Conservation (phyloP, 148 eudicot species). For the Fagopyrum esculentum region DNA sequence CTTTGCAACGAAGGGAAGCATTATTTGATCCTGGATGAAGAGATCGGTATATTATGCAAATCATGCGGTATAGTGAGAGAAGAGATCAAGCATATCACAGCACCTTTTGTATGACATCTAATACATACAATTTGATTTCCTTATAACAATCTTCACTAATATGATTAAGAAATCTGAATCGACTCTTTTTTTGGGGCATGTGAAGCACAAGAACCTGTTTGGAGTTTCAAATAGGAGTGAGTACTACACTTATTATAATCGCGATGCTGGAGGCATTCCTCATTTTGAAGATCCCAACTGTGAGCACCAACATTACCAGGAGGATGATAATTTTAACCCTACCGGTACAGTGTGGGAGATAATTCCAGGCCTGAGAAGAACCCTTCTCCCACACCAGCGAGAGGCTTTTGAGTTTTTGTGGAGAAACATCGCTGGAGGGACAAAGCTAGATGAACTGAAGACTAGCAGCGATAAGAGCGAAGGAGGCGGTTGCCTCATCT, state of each 20-base stretch:
- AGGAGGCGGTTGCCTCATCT: conserved; percentile 80
- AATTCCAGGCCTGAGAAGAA: conserved; percentile 38
- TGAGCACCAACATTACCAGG: conserved; percentile 5
- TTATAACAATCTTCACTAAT: too few species aligned
- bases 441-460: conserved; percentile 34
- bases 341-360: conserved; percentile 70
- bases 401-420: conserved; percentile 86
- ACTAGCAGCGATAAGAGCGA: conserved; percentile 13
- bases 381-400: conserved; percentile 53
- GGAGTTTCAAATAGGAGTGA: conserved; percentile 21
- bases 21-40: conserved; percentile 36
- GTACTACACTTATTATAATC: not conserved
- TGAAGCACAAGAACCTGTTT: conserved; percentile 33
- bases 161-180: not conserved
- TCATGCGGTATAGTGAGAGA: conserved; percentile 29
- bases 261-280: not conserved
- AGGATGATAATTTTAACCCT: not conserved
- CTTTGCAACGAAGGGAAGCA: conserved; percentile 43
- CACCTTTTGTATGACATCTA: conserved; percentile 30
- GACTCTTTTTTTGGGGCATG: conserved; percentile 3
- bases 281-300: conserved; percentile 12
- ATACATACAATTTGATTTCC: not conserved
- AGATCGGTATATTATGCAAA: conserved; percentile 45
- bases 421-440: conserved; percentile 63
- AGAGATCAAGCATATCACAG: conserved; percentile 33